Evolutionary conservation across 176 grass and related monocot species (phyloP).

Genomic region (Hordeum marinum): DNA sequence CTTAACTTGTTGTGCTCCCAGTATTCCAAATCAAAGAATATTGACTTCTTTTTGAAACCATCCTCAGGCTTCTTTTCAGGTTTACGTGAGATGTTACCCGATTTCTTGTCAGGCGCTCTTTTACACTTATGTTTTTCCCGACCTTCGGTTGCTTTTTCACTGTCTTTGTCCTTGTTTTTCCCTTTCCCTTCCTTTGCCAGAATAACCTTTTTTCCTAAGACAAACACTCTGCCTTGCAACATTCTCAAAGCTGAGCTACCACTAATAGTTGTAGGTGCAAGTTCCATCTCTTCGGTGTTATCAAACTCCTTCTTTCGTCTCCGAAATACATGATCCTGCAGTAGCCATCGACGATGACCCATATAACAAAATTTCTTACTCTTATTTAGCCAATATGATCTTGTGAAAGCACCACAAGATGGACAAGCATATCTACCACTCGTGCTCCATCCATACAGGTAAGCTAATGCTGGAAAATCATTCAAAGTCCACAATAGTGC

Average conservation of each 20-base stretch:
- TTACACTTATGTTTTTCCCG: background rate
- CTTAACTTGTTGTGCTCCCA: background rate
- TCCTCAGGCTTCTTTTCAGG: background rate
- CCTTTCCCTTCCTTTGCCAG: background rate
- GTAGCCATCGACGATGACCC: background rate
- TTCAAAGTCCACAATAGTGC: constrained; percentile 32
- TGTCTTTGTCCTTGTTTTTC: background rate
- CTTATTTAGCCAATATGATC: background rate
- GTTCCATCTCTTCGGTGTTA: background rate
- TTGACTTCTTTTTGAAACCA: background rate
- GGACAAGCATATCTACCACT: background rate
- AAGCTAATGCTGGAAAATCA: constrained; percentile 33
- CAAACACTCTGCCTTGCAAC: background rate
- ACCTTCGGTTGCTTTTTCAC: too few species aligned
- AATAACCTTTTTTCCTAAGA: background rate
- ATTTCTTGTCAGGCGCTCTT: background rate
- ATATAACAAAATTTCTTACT: background rate
- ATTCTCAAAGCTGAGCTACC: background rate
- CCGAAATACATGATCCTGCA: background rate
- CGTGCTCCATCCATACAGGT: constrained; percentile 14
- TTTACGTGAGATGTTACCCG: background rate
- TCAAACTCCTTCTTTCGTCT: background rate
- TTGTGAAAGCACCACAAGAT: background rate
- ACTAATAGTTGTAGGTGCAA: background rate
- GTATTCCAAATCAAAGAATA: background rate